A percentile compares a stretch with the other conserved stretches of the same genome.
These are phyloP conservation scores for Herpetomonas muscarum DNA, from an alignment of 208 protist species.

Conservation along the genomic window DNA sequence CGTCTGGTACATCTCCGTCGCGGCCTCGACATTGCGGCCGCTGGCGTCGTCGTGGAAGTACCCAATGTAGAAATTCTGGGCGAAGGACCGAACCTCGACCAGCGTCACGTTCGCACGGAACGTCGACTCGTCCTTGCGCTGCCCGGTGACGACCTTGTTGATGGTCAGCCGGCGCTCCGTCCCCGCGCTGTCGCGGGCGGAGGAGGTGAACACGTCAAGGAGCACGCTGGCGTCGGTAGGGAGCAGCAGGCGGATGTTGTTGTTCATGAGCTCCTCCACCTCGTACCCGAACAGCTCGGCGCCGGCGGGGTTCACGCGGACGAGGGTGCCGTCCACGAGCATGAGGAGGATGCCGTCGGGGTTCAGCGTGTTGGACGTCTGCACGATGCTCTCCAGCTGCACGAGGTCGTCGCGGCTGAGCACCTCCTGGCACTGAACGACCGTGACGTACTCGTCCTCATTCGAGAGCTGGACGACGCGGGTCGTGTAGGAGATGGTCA, in stretches of 20 bases:
- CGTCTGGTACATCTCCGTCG: conserved; percentile 6
- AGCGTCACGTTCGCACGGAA: conserved; percentile 7
- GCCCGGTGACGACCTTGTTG: not conserved
- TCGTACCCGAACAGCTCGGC: conserved; percentile 19
- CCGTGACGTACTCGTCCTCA: conserved; percentile 11
- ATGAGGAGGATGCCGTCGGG: conserved; percentile 13
- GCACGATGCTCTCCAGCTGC: conserved; percentile 8
- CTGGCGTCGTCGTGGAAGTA: conserved; percentile 8
- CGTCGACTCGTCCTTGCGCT: conserved; percentile 10
- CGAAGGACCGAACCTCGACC: conserved; percentile 1
- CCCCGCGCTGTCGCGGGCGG: conserved; percentile 2
- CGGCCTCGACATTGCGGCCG: not conserved
- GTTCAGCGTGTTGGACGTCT: conserved; percentile 5
- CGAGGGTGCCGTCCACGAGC: conserved; percentile 11
- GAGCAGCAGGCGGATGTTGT: conserved; percentile 19
- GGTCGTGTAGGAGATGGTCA: conserved; percentile 12
- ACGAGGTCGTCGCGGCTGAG: not conserved
- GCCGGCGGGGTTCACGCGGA: conserved; percentile 3
- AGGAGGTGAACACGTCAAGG: conserved; percentile 6
- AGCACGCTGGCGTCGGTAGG: conserved; percentile 1
- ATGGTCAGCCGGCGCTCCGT: conserved; percentile 1
- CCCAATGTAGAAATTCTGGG: conserved; percentile 3
- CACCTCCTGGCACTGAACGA: conserved; percentile 19
- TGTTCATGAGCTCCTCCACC: conserved; percentile 7
- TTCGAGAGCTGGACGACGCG: conserved; percentile 6